Evolutionary conservation across 2,329 filamentous ascomycete genomes (phyloP), one percentile per base, ranked within the genome.

Genomic region (Xylariaceae sp.): DNA sequence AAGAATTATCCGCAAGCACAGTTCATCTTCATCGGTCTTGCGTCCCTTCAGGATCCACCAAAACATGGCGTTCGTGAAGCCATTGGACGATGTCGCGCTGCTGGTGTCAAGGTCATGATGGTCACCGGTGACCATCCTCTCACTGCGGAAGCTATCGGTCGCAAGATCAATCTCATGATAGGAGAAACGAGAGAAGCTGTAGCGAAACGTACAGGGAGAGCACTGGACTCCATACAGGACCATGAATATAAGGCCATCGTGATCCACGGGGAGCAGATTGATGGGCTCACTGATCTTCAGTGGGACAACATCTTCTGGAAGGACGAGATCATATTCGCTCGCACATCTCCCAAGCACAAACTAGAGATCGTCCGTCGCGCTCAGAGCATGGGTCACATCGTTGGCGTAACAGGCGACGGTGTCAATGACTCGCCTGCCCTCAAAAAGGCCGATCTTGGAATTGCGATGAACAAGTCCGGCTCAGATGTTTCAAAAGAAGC

Each of bases 401-500:
- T 82, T 59, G 86, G 86, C 59, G 89, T 89, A 84, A 89, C 86
- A 40, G 87, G 87, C 60, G 86, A 89, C 54, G 86, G 87, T 60
- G 86, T 89, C 60, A 90, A 90, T 65, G 87, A 90, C 67, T 86
- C 84, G 13, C 87, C 87, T 1, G 86, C 86, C 1, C 75, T 90
- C 22, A 88, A 88, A 66, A 80, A 84, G 60, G 83, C 87, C 5
- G 86, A 90, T 62, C 86, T 90, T 14, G 87, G 87, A 62, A 89
- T 90, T 59, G 86, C 86, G 57, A 90, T 89, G 86, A 86, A 86
- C 44, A 74, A 83, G 56, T 77, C 83, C 40, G 87, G 87, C 14
- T 87, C 82, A 42, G 87, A 89, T 63, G 86, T 90, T 10, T 86
- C 87, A 56, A 89, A 89, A 63, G 86, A 94, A 70, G 90, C 90